A percentile compares a stretch with the other conserved stretches of the same genome.
Conservation (phyloP, 352 stramenopile genomes). For the Achlya hypogyna region DNA sequence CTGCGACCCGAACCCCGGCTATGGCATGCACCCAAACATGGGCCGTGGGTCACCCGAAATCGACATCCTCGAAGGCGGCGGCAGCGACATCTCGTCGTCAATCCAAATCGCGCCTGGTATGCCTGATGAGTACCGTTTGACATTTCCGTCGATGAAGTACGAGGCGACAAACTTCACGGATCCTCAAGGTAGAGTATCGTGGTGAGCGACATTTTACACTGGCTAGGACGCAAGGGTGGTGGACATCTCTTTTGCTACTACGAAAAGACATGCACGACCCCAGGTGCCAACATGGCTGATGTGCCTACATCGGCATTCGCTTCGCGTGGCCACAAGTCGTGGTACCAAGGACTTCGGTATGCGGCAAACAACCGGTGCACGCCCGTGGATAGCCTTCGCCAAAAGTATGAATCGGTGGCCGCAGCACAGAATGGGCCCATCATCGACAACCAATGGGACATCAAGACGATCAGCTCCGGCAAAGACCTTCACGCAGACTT, state of each 20-base stretch:
- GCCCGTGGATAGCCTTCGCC: constrained; percentile 22
- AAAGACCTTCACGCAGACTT: constrained; percentile 33
- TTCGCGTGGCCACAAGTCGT: constrained; percentile 28
- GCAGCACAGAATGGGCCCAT: neutral
- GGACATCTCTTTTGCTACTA: constrained; percentile 34
- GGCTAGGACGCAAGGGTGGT: constrained; percentile 15
- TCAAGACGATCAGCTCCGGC: constrained; percentile 5
- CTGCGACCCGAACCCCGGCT: constrained; percentile 87
- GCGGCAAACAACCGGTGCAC: constrained; percentile 30
- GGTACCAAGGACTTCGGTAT: constrained; percentile 37
- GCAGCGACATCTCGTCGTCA: constrained; percentile 51
- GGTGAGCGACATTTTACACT: too few species aligned
- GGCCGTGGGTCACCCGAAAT: constrained; percentile 92
- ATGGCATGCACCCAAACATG: constrained; percentile 79
- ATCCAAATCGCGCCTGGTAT: constrained; percentile 62
- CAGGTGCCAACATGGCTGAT: constrained; percentile 30
- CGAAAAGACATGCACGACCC: constrained; percentile 32
- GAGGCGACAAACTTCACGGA: neutral
- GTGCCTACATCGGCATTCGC: constrained; percentile 26
- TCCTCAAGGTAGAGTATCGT: too few species aligned
- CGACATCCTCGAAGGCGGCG: constrained; percentile 88
- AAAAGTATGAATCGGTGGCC: constrained; percentile 26
- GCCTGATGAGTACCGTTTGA: constrained; percentile 35
- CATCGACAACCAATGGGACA: neutral
- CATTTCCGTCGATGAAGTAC: neutral